phyloP scores from a whole-genome alignment of 331 rosid genomes.

The Acacia pycnantha region DNA sequence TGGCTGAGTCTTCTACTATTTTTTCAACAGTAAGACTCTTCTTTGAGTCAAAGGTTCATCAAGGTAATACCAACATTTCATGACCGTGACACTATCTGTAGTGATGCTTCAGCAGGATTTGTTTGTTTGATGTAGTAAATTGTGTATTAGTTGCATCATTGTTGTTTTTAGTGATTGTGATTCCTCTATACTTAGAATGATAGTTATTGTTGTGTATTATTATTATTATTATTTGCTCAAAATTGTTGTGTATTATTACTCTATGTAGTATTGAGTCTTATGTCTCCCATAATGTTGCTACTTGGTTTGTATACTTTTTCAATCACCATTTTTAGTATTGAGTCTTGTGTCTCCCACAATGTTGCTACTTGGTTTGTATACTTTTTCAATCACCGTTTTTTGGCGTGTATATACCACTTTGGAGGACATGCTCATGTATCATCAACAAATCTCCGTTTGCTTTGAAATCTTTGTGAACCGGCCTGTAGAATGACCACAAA shows the following conservation, averaged over 20 bases:
- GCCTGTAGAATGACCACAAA: not conserved
- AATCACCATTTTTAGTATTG: not conserved
- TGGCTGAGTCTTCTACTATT: slow-evolving; percentile 75
- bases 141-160: not conserved
- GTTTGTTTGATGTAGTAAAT: not conserved
- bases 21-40: slow-evolving; percentile 58
- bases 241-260: not conserved
- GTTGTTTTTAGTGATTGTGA: not conserved
- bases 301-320: slow-evolving; percentile 9
- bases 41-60: slow-evolving; percentile 41
- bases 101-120: not conserved
- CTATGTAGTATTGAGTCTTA: not conserved
- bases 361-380: slow-evolving; percentile 18
- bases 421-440: not conserved
- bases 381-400: not conserved
- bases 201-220: not conserved
- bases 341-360: not conserved
- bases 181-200: not conserved
- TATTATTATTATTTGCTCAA: no score
- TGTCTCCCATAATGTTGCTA: slow-evolving; percentile 7
- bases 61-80: slow-evolving; percentile 23
- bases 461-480: slow-evolving; percentile 8
- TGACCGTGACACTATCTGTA: not conserved
- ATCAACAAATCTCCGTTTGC: not conserved
- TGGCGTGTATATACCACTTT: slow-evolving; percentile 5